Evolutionary conservation across 2,329 filamentous ascomycete genomes (phyloP), one percentile per base, ranked within the genome.

Genomic region (Lojkania enalia): DNA sequence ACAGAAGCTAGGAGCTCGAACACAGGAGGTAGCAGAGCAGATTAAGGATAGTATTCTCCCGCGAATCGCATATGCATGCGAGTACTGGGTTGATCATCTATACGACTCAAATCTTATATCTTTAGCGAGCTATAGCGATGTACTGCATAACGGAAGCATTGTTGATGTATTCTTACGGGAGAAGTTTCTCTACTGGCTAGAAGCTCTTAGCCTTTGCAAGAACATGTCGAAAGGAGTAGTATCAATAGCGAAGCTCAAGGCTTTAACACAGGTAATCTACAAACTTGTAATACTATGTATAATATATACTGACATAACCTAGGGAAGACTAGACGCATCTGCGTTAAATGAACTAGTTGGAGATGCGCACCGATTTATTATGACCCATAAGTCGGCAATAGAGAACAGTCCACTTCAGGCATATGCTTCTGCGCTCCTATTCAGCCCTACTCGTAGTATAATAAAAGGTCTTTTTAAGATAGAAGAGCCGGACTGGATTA

Each of bases 11-110:
- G 52, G 54, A 23, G 47, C 33, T 46, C 45, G 47, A 31, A 48
- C 48, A 27, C 32, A 52, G 25, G n/a, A 54, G 15, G 51, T 55
- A 2, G 12, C 55, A 12, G 32, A 60, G 20, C 52, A 46, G 15
- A 27, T 27, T n/a, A 7, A 27, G n/a, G 23, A n/a, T n/a, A 27
- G n/a, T n/a, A 27, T 27, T 27, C 23, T 27, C n/a, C 23, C 39
- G 23, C 23, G n/a, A 27, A 27, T 27, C 23, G 23, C 23, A 27
- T 61, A 59, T 38, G 57, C 63, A 9, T 70, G 64, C 46, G 43
- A 66, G 30, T 66, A 65, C 48, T 72, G 67, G 70, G 48, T 62
- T 20, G 54, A 64, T 30, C 67, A 71, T 52, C 49, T 71, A 3
- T 20, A n/a, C n/a, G n/a, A n/a, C n/a, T n/a, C n/a, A n/a, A n/a